Conservation (phyloP, 345 rosid species). For the Adansonia digitata region DNA sequence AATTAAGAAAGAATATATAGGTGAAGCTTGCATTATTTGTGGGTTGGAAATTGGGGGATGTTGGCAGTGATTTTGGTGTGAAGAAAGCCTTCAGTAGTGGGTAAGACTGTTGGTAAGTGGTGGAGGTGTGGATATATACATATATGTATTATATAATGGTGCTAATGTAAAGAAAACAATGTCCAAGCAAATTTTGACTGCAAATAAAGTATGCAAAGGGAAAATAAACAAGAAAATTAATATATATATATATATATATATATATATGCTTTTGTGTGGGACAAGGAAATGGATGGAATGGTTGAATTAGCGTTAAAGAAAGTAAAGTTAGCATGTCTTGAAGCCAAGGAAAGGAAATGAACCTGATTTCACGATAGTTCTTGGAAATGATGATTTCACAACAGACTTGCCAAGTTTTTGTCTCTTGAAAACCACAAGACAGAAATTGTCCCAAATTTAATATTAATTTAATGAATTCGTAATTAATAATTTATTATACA, state of each 20-base stretch:
- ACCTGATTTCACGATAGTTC: conserved; percentile 35
- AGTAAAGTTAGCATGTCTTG: conserved; percentile 34
- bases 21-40: conserved; percentile 6
- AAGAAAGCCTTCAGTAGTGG: conserved; percentile 33
- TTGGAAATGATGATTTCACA: conserved; percentile 41
- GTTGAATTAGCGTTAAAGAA: conserved; percentile 47
- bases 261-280: conserved; percentile 19
- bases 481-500: too few relatives aligned
- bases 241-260: not conserved
- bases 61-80: conserved; percentile 34
- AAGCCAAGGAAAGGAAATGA: conserved; percentile 41
- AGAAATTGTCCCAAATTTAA: not conserved
- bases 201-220: conserved; percentile 8
- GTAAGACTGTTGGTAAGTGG: conserved; percentile 25
- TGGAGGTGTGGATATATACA: conserved; percentile 23
- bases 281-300: conserved; percentile 25
- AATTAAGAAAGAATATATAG: not conserved
- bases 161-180: conserved; percentile 27
- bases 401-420: conserved; percentile 1
- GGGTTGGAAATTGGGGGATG: conserved; percentile 23
- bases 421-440: not conserved
- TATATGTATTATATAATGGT: too few relatives aligned
- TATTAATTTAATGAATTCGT: too few relatives aligned
- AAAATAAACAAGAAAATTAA: not conserved
- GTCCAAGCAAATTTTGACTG: conserved; percentile 18